These are phyloP conservation scores for Macrolepiota albuminosa DNA, from an alignment of 768 basidiomycete species.

Conservation along the genomic window DNA sequence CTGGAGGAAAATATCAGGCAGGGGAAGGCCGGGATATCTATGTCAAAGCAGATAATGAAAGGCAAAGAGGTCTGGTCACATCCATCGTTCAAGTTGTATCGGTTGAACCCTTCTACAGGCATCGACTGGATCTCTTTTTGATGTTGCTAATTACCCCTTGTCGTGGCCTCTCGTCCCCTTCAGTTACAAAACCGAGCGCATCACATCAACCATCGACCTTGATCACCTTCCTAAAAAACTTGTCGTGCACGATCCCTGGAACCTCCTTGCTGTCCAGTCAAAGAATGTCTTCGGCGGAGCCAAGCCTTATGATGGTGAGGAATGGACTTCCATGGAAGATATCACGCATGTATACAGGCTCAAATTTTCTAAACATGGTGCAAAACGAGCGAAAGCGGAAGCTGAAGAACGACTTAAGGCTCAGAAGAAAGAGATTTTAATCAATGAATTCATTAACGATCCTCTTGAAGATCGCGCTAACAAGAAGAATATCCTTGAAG, in stretches of 20 bases:
- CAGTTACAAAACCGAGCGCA: conserved; percentile 12
- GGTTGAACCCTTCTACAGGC: conserved; percentile 1
- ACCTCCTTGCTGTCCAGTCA: conserved; percentile 20
- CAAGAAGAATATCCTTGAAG: neutral
- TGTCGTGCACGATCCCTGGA: conserved; percentile 40
- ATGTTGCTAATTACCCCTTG: conserved; percentile 29
- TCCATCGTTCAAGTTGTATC: neutral
- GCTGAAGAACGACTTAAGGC: conserved; percentile 1
- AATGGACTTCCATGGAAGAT: conserved; percentile 28
- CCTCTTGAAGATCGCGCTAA: neutral
- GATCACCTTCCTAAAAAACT: conserved; percentile 31
- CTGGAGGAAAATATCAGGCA: conserved; percentile 2
- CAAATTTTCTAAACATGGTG: conserved; percentile 5
- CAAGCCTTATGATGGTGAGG: neutral
- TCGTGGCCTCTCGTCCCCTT: conserved; percentile 40
- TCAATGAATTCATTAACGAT: neutral
- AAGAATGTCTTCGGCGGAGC: neutral
- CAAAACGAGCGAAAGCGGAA: conserved; percentile 1
- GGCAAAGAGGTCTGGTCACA: conserved; percentile 1
- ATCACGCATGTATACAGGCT: conserved; percentile 27
- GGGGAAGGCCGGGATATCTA: conserved; percentile 5
- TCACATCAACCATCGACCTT: conserved; percentile 23
- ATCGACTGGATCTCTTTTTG: conserved; percentile 22
- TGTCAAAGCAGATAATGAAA: neutral
- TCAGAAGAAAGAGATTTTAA: neutral